These are phyloP conservation scores for Shiraia sp. DNA, from an alignment of 2,329 filamentous ascomycete species.

Conservation along the genomic window DNA sequence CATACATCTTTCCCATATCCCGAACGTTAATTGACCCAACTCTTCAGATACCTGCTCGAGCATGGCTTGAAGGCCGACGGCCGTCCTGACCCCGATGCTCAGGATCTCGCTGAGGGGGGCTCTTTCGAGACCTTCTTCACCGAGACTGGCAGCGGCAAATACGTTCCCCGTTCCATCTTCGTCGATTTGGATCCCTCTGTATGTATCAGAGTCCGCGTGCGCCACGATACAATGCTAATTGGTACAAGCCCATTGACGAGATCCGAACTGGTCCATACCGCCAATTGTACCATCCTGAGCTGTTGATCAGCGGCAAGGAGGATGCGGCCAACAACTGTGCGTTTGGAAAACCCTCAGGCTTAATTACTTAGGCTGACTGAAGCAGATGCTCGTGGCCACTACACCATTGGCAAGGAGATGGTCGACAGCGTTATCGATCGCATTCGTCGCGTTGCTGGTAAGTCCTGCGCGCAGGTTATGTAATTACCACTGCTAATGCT, in stretches of 20 bases:
- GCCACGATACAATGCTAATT: slow-evolving; percentile 19
- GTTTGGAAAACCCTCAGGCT: slow-evolving; percentile 11
- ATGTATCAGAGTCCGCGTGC: slow-evolving; percentile 23
- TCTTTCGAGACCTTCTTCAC: slow-evolving; percentile 76
- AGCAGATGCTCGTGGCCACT: slow-evolving; percentile 70
- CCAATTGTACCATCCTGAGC: slow-evolving; percentile 72
- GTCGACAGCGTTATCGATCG: slow-evolving; percentile 71
- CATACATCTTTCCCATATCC: slow-evolving; percentile 8
- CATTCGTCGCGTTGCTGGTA: slow-evolving; percentile 70
- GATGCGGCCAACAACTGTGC: slow-evolving; percentile 76
- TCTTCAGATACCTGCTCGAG: slow-evolving; percentile 70
- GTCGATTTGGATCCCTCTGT: slow-evolving; percentile 73
- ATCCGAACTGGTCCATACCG: slow-evolving; percentile 71
- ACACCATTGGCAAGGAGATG: slow-evolving; percentile 78
- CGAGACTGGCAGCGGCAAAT: slow-evolving; percentile 72
- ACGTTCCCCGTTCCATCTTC: slow-evolving; percentile 73
- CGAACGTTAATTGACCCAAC: slow-evolving; percentile 21
- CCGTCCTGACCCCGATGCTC: slow-evolving; percentile 63
- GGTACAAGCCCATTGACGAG: slow-evolving; percentile 66
- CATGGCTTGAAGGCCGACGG: slow-evolving; percentile 70
- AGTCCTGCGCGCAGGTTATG: slow-evolving; percentile 22
- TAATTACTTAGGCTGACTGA: slow-evolving; percentile 18
- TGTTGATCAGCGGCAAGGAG: slow-evolving; percentile 74
- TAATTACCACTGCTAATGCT: slow-evolving; percentile 17
- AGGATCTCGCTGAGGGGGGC: slow-evolving; percentile 63